phyloP scores from a whole-genome alignment of 257 asterid genomes.

The Nicotiana benthamiana region DNA sequence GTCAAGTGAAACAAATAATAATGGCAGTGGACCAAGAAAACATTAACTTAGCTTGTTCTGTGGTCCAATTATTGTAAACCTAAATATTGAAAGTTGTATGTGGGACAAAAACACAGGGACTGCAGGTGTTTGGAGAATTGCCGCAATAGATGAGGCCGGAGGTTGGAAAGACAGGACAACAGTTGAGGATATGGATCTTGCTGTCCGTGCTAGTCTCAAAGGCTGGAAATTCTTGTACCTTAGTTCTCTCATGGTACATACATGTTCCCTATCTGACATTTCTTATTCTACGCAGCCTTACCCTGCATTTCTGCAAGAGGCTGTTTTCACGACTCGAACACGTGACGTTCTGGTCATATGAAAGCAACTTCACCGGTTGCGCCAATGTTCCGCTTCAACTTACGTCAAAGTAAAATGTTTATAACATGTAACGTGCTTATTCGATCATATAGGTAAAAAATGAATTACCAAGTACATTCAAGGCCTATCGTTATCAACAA shows the following conservation, averaged over 20 bases:
- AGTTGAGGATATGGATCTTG: constrained; percentile 95
- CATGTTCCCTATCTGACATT: background rate
- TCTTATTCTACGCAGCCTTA: background rate
- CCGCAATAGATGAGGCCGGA: constrained; percentile 94
- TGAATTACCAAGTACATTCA: constrained; percentile 89
- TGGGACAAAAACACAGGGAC: constrained; percentile 42
- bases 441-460: constrained; percentile 58
- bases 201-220: constrained; percentile 88
- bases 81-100: background rate
- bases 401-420: background rate
- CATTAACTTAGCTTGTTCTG: background rate
- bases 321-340: no score
- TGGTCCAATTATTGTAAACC: background rate
- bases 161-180: constrained; percentile 98
- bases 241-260: constrained; percentile 48
- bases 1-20: background rate
- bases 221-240: constrained; percentile 95
- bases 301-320: no score
- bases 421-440: background rate
- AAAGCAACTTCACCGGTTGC: no score
- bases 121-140: constrained; percentile 94
- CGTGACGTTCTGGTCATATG: no score
- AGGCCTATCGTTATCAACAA: constrained; percentile 88
- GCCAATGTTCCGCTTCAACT: background rate
- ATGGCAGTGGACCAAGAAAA: background rate